Conservation (phyloP, 2,329 filamentous ascomycete species). For the Alternaria hordeiaustralica region DNA sequence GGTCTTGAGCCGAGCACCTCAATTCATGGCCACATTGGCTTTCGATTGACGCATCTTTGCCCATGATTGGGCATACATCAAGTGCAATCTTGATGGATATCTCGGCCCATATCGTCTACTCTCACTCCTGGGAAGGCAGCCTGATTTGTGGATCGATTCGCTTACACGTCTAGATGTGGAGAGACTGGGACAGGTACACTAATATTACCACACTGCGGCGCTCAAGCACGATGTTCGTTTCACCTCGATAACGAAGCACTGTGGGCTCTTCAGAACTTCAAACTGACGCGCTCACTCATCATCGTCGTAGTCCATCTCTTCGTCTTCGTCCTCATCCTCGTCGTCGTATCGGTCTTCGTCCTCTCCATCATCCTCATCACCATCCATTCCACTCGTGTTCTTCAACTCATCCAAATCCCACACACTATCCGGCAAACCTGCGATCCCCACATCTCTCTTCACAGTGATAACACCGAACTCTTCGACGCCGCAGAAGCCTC, state of each 20-base stretch:
- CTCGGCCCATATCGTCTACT: background rate
- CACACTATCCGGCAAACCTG: conserved; percentile 50
- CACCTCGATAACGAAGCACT: conserved; percentile 53
- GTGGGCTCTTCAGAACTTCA: conserved; percentile 57
- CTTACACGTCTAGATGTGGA: background rate
- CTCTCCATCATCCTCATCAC: background rate
- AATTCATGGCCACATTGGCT: background rate
- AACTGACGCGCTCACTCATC: conserved; percentile 48
- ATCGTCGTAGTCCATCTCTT: background rate
- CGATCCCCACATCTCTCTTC: conserved; percentile 48
- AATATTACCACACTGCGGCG: conserved; percentile 34
- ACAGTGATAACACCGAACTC: conserved; percentile 60
- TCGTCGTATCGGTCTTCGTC: background rate
- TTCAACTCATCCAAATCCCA: conserved; percentile 54
- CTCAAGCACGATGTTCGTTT: conserved; percentile 55
- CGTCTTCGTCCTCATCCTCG: background rate
- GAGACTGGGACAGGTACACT: background rate
- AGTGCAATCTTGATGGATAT: background rate
- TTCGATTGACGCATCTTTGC: background rate
- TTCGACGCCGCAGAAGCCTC: conserved; percentile 26
- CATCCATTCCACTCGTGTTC: conserved; percentile 34
- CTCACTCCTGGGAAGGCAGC: background rate
- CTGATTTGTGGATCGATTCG: background rate
- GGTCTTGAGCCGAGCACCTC: background rate
- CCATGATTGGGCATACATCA: background rate